phyloP scores from a whole-genome alignment of 1,284 basidiomycete species.

The Tilletia walkeri region DNA sequence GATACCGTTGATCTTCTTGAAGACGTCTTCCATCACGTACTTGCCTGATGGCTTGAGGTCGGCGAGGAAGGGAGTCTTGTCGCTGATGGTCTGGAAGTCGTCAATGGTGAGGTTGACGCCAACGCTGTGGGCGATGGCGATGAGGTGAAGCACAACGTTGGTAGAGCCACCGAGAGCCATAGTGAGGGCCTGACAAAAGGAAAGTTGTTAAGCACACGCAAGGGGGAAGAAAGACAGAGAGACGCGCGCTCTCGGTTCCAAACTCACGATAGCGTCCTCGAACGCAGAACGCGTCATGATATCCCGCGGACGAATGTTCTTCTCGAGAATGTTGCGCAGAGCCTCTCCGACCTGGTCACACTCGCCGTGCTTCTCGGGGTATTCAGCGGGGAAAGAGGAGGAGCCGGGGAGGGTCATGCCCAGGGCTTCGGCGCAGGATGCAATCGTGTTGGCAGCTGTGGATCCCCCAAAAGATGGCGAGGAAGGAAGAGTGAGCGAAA shows the following conservation, averaged over 20 bases:
- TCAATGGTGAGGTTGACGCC: slow-evolving; percentile 48
- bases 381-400: slow-evolving; percentile 52
- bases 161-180: slow-evolving; percentile 54
- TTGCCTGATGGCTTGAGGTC: slow-evolving; percentile 54
- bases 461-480: background rate
- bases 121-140: slow-evolving; percentile 53
- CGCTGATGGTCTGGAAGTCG: slow-evolving; percentile 53
- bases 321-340: slow-evolving; percentile 52
- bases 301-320: slow-evolving; percentile 52
- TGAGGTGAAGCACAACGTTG: slow-evolving; percentile 53
- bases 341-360: slow-evolving; percentile 44
- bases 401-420: slow-evolving; percentile 55
- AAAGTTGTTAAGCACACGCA: background rate
- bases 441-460: slow-evolving; percentile 54
- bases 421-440: slow-evolving; percentile 51
- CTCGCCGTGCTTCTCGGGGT: slow-evolving; percentile 51
- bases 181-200: slow-evolving; percentile 31
- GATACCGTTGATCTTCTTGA: slow-evolving; percentile 48
- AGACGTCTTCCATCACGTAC: slow-evolving; percentile 56
- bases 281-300: slow-evolving; percentile 53
- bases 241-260: background rate
- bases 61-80: slow-evolving; percentile 52
- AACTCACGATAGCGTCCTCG: slow-evolving; percentile 47
- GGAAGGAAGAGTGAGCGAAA: background rate
- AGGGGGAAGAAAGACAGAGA: background rate